Base-by-base conservation (phyloP, 2,329 filamentous ascomycete genomes). In the Blastomyces gilchristii region DNA sequence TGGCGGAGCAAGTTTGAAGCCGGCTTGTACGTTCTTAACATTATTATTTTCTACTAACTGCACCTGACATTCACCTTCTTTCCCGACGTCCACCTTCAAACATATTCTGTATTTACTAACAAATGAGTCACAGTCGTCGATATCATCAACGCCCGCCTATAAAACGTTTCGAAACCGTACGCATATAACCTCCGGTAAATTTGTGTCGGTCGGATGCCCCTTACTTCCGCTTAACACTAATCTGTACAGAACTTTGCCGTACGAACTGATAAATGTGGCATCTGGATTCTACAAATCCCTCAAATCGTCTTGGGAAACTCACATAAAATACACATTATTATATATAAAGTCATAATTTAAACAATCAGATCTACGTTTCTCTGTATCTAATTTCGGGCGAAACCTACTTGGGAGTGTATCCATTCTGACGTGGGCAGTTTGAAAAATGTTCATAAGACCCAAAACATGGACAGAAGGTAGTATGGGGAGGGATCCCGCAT, bases 1-100 rank as follows among this genome's bases (percentile, higher is more conserved):
- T 69, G 93, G 93, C 68, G 93, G 93, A 78, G 93, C 93, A 75
- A 94, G 89, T 77, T 85, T 97, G 81, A 97, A 97, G 87, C 93
- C 93, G 75, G 92, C 90, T 69, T 97, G 88, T 91, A 80, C 83
- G 88, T 73, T 66, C 34, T 41, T 49, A 52, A 54, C 58, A 34
- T 31, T 50, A 28, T 6, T 25, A 47, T 53, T 7, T 16, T 14
- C 12, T 22, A 16, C 16, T 11, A 18, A 31, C 28, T 45, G 1
- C 41, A 2, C 6, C 1, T 12, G 2, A 37, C 4, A 34, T 7
- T 18, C 34, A 39, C 28, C 52, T 16, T 11, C 16, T 56, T 16
- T 31, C 5, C 16, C 49, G 14, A 45, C 18, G 14, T 4, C 12
- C 25, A 12, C 3, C 37, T 39, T 11, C 37, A 39, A 14, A 18